A percentile compares a stretch with the other conserved stretches of the same genome.
phyloP scores from a whole-genome alignment of 352 stramenopile genomes.

The Globisporangium spinosum region DNA sequence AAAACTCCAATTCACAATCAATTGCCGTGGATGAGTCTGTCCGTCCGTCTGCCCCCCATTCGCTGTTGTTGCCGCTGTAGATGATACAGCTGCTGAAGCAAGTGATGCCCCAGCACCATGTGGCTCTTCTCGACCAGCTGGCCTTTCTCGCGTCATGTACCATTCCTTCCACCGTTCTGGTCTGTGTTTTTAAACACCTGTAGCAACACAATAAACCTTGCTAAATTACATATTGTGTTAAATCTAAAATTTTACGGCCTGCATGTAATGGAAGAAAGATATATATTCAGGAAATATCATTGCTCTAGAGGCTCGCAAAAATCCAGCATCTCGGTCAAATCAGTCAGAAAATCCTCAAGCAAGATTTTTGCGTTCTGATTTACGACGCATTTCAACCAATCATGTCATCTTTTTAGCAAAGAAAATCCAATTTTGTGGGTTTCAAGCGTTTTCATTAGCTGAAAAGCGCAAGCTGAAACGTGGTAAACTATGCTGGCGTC shows the following conservation, averaged over 20 bases:
- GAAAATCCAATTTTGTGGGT: constrained; percentile 9
- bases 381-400: constrained; percentile 1
- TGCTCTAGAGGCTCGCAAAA: neutral
- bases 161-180: constrained; percentile 6
- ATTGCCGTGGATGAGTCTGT: neutral
- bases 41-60: neutral
- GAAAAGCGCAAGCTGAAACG: neutral
- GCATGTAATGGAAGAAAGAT: neutral
- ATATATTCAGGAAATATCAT: too few species aligned
- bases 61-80: neutral
- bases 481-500: constrained; percentile 4
- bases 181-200: neutral
- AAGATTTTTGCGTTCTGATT: constrained; percentile 12
- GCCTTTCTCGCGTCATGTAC: neutral
- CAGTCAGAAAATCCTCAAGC: constrained; percentile 8
- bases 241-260: too few species aligned
- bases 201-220: too few species aligned
- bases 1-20: neutral
- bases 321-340: constrained; percentile 6
- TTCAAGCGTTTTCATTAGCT: neutral
- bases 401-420: too few species aligned
- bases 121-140: neutral
- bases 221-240: neutral
- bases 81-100: neutral
- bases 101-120: neutral